These are phyloP conservation scores for Astrothelium macrocarpum DNA, from an alignment of 495 filamentous ascomycete genomes.

Conservation along the genomic window DNA sequence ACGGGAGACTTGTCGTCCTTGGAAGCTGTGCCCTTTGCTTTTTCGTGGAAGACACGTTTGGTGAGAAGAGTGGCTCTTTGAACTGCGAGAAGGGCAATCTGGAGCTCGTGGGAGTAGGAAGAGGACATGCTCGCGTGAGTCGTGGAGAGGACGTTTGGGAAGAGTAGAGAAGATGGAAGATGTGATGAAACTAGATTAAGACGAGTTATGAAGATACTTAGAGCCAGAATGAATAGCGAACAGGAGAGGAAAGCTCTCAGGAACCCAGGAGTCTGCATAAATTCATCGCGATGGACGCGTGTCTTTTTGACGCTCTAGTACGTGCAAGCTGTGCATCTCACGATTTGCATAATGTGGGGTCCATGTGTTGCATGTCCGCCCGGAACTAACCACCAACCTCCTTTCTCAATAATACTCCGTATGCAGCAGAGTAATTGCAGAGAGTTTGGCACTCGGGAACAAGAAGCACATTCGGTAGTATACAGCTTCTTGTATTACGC, in stretches of 20 bases:
- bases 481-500: too few relatives aligned
- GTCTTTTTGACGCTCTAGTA: too few relatives aligned
- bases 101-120: constrained; percentile 67
- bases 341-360: too few relatives aligned
- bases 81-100: constrained; percentile 81
- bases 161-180: constrained; percentile 20
- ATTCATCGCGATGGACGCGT: background rate
- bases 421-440: too few relatives aligned
- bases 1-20: constrained; percentile 95
- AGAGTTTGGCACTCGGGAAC: too few relatives aligned
- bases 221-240: constrained; percentile 43
- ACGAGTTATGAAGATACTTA: constrained; percentile 39
- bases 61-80: constrained; percentile 83
- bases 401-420: too few relatives aligned
- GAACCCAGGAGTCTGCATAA: background rate
- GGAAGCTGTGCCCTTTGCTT: constrained; percentile 82
- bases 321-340: too few relatives aligned
- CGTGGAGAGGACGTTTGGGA: constrained; percentile 13
- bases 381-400: too few relatives aligned
- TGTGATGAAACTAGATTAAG: constrained; percentile 33
- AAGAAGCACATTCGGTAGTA: too few relatives aligned
- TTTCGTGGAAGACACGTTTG: constrained; percentile 84
- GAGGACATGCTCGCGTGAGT: constrained; percentile 34
- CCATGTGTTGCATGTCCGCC: too few relatives aligned
- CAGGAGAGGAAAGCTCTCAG: constrained; percentile 6